A percentile compares a stretch with the other conserved stretches of the same genome.
These are phyloP conservation scores for Starmerella cellae DNA, from an alignment of 805 yeast genomes.

Conservation along the genomic window DNA sequence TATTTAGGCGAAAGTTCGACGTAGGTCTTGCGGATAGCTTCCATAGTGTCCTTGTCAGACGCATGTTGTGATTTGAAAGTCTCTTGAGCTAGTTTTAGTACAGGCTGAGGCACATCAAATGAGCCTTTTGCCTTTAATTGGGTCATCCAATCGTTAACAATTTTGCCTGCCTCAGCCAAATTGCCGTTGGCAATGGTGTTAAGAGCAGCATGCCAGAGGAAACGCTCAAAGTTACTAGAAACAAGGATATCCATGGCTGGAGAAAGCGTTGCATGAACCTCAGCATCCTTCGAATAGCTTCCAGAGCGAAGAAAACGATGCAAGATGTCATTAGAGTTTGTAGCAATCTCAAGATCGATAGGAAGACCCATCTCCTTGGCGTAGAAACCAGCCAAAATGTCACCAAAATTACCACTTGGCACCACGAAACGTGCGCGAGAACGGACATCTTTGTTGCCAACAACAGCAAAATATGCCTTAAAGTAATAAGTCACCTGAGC, in stretches of 20 bases:
- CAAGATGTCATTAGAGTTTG: conserved; percentile 89
- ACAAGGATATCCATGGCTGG: conserved; percentile 99
- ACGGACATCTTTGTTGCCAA: conserved; percentile 11
- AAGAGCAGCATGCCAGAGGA: conserved; percentile 84
- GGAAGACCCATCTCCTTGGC: conserved; percentile 96
- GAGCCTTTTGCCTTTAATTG: conserved; percentile 65
- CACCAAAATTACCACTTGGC: conserved; percentile 98
- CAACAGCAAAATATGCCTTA: conserved; percentile 71
- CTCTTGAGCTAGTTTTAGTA: conserved; percentile 49
- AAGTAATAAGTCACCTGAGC: conserved; percentile 97
- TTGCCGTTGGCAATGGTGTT: conserved; percentile 44
- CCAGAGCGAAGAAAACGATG: conserved; percentile 86
- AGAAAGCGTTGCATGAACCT: conserved; percentile 75
- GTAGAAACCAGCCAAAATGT: conserved; percentile 89
- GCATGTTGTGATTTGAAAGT: conserved; percentile 74
- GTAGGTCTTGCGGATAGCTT: conserved; percentile 63
- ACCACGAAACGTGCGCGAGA: conserved; percentile 67
- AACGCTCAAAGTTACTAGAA: conserved; percentile 91
- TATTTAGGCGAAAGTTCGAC: conserved; percentile 45
- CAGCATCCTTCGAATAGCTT: conserved; percentile 57
- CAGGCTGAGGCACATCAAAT: conserved; percentile 53
- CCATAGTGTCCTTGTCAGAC: conserved; percentile 61
- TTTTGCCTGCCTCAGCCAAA: conserved; percentile 57
- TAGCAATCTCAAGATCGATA: conserved; percentile 77
- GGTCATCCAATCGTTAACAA: conserved; percentile 61